Evolutionary conservation across 148 eudicot species (phyloP), one percentile per base, ranked within the genome.

Genomic region (Rhododendron griersonianum): DNA sequence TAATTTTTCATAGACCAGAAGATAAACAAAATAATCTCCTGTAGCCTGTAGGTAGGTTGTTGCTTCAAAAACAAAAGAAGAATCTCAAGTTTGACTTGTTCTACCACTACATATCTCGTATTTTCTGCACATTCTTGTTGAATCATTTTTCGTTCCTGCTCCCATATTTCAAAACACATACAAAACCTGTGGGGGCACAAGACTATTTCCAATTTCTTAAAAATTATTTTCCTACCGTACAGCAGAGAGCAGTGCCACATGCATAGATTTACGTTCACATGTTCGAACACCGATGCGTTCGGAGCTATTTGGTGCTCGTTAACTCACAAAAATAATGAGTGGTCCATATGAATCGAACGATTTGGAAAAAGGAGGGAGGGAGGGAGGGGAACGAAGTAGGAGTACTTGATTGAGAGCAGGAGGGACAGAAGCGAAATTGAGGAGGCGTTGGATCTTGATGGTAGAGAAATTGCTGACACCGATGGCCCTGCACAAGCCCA

Each of bases 391-490:
- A 1, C 83, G 7, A 83, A 41, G 45, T 41, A 41, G 7, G 7
- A 39, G 45, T 41, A 91, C 95, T 91, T 93, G 95, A 83, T 93
- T 93, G 75, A 93, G 90, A 88, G 92, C 90, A 65, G 95, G 95
- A 28, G 85, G 61, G 5, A 93, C 87, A 25, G 89, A 81, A 15
- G 95, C 95, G 83, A 89, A 91, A 35, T 87, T 84, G 4, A 92
- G 19, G n/a, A 93, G 89, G 53, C 53, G 86, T 51, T 89, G 80
- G 59, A 93, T 87, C 82, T 93, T 93, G 11, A 48, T 86, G 85
- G 86, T 84, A 15, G 95, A 93, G 77, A 93, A 92, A 73, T 93
- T 93, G 90, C 95, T 93, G 25, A 93, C 94, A 47, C 95, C 95
- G 69, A 93, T 92, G 28, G 84, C 86, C 86, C 87, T 92, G 67